Evolutionary conservation across 306 rosid species (phyloP), one percentile per base, ranked within the genome.

Genomic region (Malus sieversii): DNA sequence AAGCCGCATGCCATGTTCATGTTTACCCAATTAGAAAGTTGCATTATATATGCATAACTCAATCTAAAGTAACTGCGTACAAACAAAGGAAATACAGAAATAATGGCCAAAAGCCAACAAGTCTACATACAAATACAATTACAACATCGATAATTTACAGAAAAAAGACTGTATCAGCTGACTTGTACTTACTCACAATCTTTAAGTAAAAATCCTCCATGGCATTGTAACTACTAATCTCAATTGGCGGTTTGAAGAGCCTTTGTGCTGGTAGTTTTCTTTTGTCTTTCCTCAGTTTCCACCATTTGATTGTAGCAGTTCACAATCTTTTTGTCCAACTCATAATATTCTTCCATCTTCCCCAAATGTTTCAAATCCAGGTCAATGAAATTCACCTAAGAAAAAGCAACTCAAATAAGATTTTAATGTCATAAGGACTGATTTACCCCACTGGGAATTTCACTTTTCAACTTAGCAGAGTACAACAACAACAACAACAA

Each of bases 331-430:
- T 89, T 85, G 72, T 96, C 99, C 75, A 90, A 81, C 72, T 90
- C 90, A 87, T 87, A 96, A 80, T 92, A 90, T 78, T 88, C 89
- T 86, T 89, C 93, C 96, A 96, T 90, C 80, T 88, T 96, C 84
- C 81, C 85, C 88, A 90, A 58, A 72, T 88, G 84, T 82, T 92
- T 96, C 87, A 96, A 75, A 87, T 96, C 96, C 88, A 96, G 86
- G 83, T 96, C 99, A 61, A 96, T 86, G 82, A 92, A 92, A 78
- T 85, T 74, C 42, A 82, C 92, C 98, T 92, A 75, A 25, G 61
- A 87, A 82, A 75, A 81, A 67, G 77, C 72, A 79, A 71, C 72
- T 58, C 66, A 71, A 68, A 30, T 79, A 78, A 79, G 84, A 64
- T 57, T 68, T 58, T 73, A 82, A 18, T 29, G 51, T n/a, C 57